Base-by-base conservation (phyloP, 129 eudicot species). In the Lonicera japonica region DNA sequence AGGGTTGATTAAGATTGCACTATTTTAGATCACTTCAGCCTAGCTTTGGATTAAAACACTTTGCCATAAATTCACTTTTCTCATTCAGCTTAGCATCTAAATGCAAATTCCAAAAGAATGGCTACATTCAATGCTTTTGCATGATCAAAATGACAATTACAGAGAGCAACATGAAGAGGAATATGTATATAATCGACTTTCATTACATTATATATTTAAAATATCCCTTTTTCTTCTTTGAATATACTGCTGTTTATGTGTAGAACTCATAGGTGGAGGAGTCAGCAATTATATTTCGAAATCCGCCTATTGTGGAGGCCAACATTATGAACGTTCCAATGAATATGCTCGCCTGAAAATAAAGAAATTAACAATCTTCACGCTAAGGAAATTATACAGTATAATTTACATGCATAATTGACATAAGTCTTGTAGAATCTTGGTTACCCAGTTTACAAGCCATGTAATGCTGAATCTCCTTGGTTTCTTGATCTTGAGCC, bases 261-360 rank as follows among this genome's bases (percentile, higher is more conserved):
- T 92, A 92, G 78, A 85, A 92, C 51, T 75, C 67, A 24, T 92
- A 92, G 46, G 70, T 56, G 24, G 96, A 80, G 38, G 99, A 78
- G 60, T 88, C 95, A 2, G 73, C 74, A 9, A 85, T 74, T 21
- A 85, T 82, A 73, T 85, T 92, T 64, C 99, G 65, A 45, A 92
- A 76, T 5, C 99, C 99, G 11, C 99, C 96, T 12, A 85, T 75
- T 1, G 99, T 80, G 21, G 99, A 87, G 14, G 95, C 95, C 51
- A 83, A 29, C 99, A 92, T 82, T 25, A 92, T 79, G 67, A 85
- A 82, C 61, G 80, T 73, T 65, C 99, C 99, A 0, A 88, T 66
- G 67, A 87, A 65, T 51, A 92, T 92, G 67, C 96, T 77, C 21
- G 59, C 84, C 99, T 92, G 95, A 64, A 81, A 70, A 24, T 19